Evolutionary conservation across 2,329 filamentous ascomycete species (phyloP), one percentile per base, ranked within the genome.

Genomic region (Chrysosporium queenslandicum): DNA sequence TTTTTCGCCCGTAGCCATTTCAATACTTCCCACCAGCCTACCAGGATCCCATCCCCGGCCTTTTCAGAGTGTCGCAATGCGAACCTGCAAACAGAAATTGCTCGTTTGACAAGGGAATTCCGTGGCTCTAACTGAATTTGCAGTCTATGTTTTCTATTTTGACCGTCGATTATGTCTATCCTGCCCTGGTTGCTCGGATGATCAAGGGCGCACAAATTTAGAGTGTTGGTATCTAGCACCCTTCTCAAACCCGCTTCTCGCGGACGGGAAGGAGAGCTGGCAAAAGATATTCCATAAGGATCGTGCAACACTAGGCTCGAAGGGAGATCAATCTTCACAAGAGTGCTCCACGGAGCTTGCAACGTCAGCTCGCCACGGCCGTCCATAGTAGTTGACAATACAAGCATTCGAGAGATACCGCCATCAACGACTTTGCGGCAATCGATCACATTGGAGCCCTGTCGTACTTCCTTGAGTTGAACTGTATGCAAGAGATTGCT

Each of bases 281-380:
- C 68, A 55, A 78, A 79, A 50, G 80, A 79, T 34, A 86, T 69
- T 53, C 75, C 78, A 59, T 79, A 76, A 23, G 77, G 72, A 57
- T 85, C 80, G 53, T 82, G 76, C 20, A 81, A 65, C 54, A 76
- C 75, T 18, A 88, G 70, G 25, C 75, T 71, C 5, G 55, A 59
- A 1, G 85, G 82, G 1, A 88, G 68, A 0, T 76, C 71, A n/a
- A 89, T 69, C 40, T 80, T 81, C n/a, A 82, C 80, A 11, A 85
- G 74, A 49, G 78, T 77, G 53, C 83, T 82, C 86, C 86, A 90
- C 0, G 85, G 85, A 4, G 84, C 84, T 65, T 89, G 85, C 8
- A 87, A 71, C 58, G 82, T 86, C 14, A 91, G 68, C 61, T 85
- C 80, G 43, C 80, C 77, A 27, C 77, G 76, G 1, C 83, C 83